These are phyloP conservation scores for Cryptococcus amylolentus DNA, from an alignment of 1,284 basidiomycete genomes.

Conservation along the genomic window DNA sequence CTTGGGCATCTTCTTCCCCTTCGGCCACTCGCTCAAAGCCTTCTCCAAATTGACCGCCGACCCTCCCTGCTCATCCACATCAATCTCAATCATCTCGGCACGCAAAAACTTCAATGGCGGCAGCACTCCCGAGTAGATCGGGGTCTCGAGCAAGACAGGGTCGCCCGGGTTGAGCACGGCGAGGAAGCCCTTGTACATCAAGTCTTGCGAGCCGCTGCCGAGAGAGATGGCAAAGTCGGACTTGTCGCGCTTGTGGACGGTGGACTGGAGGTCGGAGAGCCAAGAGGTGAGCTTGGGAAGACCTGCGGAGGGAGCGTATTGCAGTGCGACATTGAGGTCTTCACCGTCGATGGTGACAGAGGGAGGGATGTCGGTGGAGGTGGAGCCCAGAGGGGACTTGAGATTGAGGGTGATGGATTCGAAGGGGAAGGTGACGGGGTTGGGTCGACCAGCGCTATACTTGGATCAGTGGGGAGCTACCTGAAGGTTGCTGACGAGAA, in stretches of 20 bases:
- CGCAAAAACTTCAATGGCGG: constrained; percentile 36
- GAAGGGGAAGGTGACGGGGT: constrained; percentile 85
- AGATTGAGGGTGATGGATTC: constrained; percentile 61
- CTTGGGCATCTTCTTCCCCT: constrained; percentile 68
- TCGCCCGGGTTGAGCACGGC: constrained; percentile 75
- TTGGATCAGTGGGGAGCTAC: neutral
- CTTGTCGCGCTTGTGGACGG: constrained; percentile 56
- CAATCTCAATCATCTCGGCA: constrained; percentile 67
- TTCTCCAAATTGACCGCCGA: constrained; percentile 61
- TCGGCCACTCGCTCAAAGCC: constrained; percentile 72
- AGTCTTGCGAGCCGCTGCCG: constrained; percentile 81
- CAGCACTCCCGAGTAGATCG: constrained; percentile 66
- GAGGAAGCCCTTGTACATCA: constrained; percentile 70
- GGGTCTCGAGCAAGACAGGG: constrained; percentile 75
- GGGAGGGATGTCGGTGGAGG: constrained; percentile 52
- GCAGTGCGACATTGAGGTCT: constrained; percentile 63
- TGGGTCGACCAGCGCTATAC: constrained; percentile 61
- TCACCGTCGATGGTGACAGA: constrained; percentile 55
- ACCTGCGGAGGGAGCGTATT: constrained; percentile 76
- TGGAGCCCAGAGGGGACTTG: constrained; percentile 49
- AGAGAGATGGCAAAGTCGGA: constrained; percentile 70
- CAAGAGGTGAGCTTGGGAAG: constrained; percentile 62
- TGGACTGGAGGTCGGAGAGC: constrained; percentile 65
- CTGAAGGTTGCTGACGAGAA: no score
- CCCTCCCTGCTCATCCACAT: constrained; percentile 74